These are phyloP conservation scores for Bipolaris gigantea DNA, from an alignment of 2,329 filamentous ascomycete species.

Conservation along the genomic window DNA sequence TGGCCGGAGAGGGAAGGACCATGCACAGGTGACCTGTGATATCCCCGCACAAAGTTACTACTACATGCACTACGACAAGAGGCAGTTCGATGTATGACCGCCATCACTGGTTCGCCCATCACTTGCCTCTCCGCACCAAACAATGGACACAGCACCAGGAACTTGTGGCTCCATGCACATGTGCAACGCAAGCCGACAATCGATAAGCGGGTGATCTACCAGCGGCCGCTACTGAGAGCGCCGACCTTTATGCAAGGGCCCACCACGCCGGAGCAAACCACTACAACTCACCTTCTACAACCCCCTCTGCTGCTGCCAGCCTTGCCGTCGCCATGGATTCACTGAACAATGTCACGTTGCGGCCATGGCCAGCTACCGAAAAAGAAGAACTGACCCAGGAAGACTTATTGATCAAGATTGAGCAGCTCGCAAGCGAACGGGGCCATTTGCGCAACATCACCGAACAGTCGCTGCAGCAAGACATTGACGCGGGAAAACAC, in stretches of 20 bases:
- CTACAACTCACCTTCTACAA: conserved; percentile 12
- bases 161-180: background rate
- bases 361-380: conserved; percentile 61
- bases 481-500: conserved; percentile 58
- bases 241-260: conserved; percentile 24
- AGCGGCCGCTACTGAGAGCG: conserved; percentile 19
- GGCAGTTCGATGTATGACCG: background rate
- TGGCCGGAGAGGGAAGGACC: conserved; percentile 20
- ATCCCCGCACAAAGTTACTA: conserved; percentile 1
- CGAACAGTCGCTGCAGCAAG: conserved; percentile 69
- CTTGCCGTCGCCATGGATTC: conserved; percentile 27
- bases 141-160: conserved; percentile 2
- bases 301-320: conserved; percentile 1
- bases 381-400: conserved; percentile 55
- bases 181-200: conserved; percentile 8
- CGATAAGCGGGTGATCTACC: conserved; percentile 17
- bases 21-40: conserved; percentile 24
- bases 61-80: conserved; percentile 2
- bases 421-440: conserved; percentile 75
- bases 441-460: conserved; percentile 81
- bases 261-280: conserved; percentile 9
- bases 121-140: background rate
- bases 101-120: background rate
- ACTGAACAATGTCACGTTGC: conserved; percentile 58
- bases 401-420: conserved; percentile 70